phyloP scores from a whole-genome alignment of 2,329 filamentous ascomycete genomes.

The Sarocladium oryzae region DNA sequence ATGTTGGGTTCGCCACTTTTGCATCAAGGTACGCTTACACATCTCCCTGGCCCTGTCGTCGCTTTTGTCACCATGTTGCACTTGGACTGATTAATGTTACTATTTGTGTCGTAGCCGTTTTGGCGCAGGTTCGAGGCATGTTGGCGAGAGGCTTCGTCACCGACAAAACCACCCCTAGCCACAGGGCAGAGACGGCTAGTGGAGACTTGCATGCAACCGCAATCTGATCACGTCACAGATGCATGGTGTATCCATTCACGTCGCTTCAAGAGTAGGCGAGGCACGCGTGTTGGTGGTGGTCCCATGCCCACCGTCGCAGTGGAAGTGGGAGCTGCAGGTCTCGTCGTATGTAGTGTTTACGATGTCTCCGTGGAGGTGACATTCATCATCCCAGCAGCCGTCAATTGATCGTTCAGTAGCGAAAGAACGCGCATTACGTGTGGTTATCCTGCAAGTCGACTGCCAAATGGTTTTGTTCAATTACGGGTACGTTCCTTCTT shows the following conservation, averaged over 20 bases:
- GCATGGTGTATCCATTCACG: background rate
- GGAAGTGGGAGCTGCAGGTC: slow-evolving; percentile 4
- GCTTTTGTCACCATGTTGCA: too few species aligned
- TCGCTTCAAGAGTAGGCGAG: background rate
- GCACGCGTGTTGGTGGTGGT: background rate
- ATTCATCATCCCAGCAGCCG: slow-evolving; percentile 1
- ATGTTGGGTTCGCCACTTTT: too few species aligned
- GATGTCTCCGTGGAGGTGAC: background rate
- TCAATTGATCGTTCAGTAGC: background rate
- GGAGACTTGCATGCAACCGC: background rate
- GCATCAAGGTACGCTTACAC: too few species aligned
- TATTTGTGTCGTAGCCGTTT: background rate
- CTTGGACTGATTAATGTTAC: background rate
- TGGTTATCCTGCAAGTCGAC: too few species aligned
- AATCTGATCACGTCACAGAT: slow-evolving; percentile 7
- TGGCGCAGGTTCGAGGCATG: too few species aligned
- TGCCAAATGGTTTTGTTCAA: too few species aligned
- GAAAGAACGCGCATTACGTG: background rate
- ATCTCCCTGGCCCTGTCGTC: background rate
- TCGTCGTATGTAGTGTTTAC: too few species aligned
- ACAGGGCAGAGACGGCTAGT: background rate
- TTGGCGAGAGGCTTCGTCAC: too few species aligned
- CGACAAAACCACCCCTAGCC: too few species aligned
- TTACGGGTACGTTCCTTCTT: too few species aligned
- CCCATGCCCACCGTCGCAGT: background rate